phyloP scores from a whole-genome alignment of 345 rosid species.

The Litchi chinensis region DNA sequence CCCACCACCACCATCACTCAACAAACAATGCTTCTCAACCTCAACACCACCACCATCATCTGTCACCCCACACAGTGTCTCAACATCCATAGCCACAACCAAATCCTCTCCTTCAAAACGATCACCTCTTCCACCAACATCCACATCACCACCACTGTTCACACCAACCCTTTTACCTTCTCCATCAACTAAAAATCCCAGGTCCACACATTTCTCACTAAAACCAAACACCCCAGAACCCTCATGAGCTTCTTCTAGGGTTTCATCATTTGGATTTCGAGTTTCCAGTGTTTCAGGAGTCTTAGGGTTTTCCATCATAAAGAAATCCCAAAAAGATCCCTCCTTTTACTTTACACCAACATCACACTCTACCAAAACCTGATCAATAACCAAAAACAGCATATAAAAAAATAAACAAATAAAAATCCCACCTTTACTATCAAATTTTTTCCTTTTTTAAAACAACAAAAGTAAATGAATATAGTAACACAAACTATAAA shows the following conservation, averaged over 20 bases:
- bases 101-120: conserved; percentile 19
- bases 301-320: conserved; percentile 39
- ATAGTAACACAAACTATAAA: not conserved
- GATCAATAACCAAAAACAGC: conserved; percentile 18
- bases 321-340: not conserved
- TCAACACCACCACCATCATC: conserved; percentile 25
- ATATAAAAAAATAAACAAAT: not conserved
- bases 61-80: conserved; percentile 17
- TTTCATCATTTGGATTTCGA: conserved; percentile 42
- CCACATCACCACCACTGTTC: conserved; percentile 13
- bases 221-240: conserved; percentile 26
- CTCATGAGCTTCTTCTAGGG: conserved; percentile 43
- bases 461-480: not conserved
- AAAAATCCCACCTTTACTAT: conserved; percentile 10
- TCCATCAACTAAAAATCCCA: conserved; percentile 24
- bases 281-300: conserved; percentile 48
- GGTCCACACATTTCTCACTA: conserved; percentile 23
- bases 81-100: not conserved
- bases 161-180: conserved; percentile 23
- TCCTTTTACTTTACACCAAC: not conserved
- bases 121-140: conserved; percentile 10
- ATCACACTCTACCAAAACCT: conserved; percentile 26
- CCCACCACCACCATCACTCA: conserved; percentile 19
- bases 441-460: not conserved
- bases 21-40: conserved; percentile 18